phyloP scores from a whole-genome alignment of 306 rosid species.

The Gastrolobium villosum region DNA sequence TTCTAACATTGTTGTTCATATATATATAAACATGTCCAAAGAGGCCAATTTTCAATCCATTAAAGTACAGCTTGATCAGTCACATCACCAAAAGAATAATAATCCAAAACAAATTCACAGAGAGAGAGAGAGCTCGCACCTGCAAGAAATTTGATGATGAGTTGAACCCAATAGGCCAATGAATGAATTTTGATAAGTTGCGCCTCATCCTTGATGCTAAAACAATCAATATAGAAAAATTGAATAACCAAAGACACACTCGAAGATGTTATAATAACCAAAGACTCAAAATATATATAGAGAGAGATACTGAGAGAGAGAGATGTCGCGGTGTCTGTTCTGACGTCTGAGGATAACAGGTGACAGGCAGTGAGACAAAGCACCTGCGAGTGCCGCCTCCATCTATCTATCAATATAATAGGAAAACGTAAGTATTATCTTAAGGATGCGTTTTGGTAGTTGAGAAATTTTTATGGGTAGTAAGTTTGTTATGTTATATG shows the following conservation, averaged over 20 bases:
- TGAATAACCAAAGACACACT: too few species aligned
- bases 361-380: not conserved
- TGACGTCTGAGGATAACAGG: not conserved
- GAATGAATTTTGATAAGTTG: conserved; percentile 46
- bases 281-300: too few species aligned
- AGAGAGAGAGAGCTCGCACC: conserved; percentile 45
- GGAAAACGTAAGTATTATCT: too few species aligned
- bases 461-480: too few species aligned
- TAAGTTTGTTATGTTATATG: too few species aligned
- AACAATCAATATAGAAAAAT: not conserved
- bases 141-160: conserved; percentile 42
- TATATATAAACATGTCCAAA: not conserved
- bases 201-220: conserved; percentile 35
- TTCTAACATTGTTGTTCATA: not conserved
- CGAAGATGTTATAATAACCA: not conserved
- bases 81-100: not conserved
- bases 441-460: too few species aligned
- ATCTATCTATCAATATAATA: too few species aligned
- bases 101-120: conserved; percentile 9
- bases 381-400: not conserved
- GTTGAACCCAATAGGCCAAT: conserved; percentile 37
- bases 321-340: not conserved
- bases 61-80: not conserved
- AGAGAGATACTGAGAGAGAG: not conserved
- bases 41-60: not conserved